Conservation (phyloP, 495 filamentous ascomycete genomes). For the Schizothecium vesticola region DNA sequence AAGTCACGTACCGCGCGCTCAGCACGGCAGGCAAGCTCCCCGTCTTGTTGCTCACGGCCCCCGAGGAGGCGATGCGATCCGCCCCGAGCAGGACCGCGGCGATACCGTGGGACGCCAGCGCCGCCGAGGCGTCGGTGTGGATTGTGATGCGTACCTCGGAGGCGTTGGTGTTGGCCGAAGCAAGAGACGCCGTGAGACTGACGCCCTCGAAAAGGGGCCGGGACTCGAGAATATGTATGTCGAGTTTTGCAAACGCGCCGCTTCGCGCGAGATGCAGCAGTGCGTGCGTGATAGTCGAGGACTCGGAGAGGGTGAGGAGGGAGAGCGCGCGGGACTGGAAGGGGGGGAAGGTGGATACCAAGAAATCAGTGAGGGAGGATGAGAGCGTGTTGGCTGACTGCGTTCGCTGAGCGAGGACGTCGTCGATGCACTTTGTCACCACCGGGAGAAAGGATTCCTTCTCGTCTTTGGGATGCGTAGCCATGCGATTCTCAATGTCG, state of each 20-base stretch:
- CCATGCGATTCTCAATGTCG: conserved; percentile 26
- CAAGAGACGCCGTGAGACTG: conserved; percentile 45
- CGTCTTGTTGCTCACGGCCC: conserved; percentile 61
- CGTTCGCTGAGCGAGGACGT: conserved; percentile 49
- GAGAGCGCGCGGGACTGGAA: conserved; percentile 19
- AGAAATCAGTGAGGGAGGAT: not conserved
- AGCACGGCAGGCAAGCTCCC: conserved; percentile 55
- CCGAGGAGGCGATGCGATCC: conserved; percentile 52
- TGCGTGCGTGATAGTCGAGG: conserved; percentile 50
- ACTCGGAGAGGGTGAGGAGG: conserved; percentile 55
- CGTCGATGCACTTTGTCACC: conserved; percentile 36
- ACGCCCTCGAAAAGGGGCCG: conserved; percentile 62
- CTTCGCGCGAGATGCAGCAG: conserved; percentile 21
- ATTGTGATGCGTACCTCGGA: conserved; percentile 30
- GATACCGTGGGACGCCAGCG: conserved; percentile 42
- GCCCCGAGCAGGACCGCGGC: conserved; percentile 58
- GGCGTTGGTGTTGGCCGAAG: conserved; percentile 20
- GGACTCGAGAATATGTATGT: conserved; percentile 59
- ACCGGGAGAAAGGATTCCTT: conserved; percentile 15
- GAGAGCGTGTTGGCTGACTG: conserved; percentile 16
- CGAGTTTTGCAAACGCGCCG: conserved; percentile 30
- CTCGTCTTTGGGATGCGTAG: conserved; percentile 32
- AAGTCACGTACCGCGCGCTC: conserved; percentile 39
- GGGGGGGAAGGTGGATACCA: conserved; percentile 9
- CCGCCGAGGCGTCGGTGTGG: conserved; percentile 57